A percentile compares a stretch with the other conserved stretches of the same genome.
These are phyloP conservation scores for Candida anutae DNA, from an alignment of 1,139 yeast genomes.

Conservation along the genomic window DNA sequence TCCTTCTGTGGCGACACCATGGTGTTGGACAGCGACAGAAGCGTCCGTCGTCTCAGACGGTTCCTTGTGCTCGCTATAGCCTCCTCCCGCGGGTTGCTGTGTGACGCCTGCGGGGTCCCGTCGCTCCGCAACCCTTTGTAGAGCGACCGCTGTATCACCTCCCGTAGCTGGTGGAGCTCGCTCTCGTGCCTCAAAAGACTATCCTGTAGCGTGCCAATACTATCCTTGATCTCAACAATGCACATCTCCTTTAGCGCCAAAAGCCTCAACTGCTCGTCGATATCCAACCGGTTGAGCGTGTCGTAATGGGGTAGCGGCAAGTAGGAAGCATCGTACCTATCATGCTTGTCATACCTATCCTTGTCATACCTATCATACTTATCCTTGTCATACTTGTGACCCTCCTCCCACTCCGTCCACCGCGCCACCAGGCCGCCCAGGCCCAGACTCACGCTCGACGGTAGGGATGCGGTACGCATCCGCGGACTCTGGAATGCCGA, in stretches of 20 bases:
- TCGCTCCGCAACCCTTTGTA: constrained; percentile 22
- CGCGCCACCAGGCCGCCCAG: no score
- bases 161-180: constrained; percentile 40
- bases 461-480: no score
- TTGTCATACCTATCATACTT: no score
- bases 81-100: constrained; percentile 28
- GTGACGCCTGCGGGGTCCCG: constrained; percentile 2
- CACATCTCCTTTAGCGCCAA: constrained; percentile 59
- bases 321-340: no score
- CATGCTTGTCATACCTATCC: no score
- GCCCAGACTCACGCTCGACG: no score
- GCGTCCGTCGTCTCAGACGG: constrained; percentile 16
- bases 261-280: constrained; percentile 49
- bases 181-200: constrained; percentile 33
- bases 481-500: no score
- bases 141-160: constrained; percentile 31
- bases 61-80: constrained; percentile 25
- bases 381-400: no score
- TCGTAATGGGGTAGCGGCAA: constrained; percentile 28
- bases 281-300: constrained; percentile 24
- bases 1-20: constrained; percentile 1
- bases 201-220: constrained; percentile 26
- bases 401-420: no score
- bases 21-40: constrained; percentile 13
- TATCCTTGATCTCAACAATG: constrained; percentile 48